phyloP scores from a whole-genome alignment of 176 grass and related monocot genomes.

The Coix lacrymajobi region DNA sequence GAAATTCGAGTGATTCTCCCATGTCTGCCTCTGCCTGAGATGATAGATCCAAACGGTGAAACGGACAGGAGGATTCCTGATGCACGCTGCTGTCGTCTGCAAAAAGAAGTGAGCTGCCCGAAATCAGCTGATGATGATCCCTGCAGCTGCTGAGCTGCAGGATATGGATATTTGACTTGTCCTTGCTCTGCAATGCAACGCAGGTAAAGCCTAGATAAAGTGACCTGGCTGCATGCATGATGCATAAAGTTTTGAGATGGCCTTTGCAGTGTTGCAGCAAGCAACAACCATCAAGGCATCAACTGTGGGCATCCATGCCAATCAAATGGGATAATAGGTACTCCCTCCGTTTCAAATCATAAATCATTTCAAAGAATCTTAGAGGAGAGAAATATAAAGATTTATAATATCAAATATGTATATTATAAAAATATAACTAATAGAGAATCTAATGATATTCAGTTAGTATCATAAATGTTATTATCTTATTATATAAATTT shows the following conservation, averaged over 20 bases:
- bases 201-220: not conserved
- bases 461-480: no score
- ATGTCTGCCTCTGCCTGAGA: not conserved
- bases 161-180: not conserved
- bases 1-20: not conserved
- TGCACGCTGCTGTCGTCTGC: not conserved
- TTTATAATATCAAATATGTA: no score
- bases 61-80: not conserved
- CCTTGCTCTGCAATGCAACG: conserved; percentile 5
- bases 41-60: conserved; percentile 5
- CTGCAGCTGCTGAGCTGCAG: no score
- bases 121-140: not conserved
- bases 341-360: no score
- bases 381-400: no score
- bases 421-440: no score
- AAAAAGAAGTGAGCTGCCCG: not conserved
- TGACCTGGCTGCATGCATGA: not conserved
- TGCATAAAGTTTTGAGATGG: not conserved
- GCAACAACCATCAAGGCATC: not conserved
- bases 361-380: no score
- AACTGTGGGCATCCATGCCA: not conserved
- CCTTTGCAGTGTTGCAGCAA: not conserved
- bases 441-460: no score
- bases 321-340: not conserved
- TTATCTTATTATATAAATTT: no score